A percentile compares a stretch with the other conserved stretches of the same genome.
Evolutionary conservation across 202 grass and related monocot genomes (phyloP).

Genomic region (Setaria italica): DNA sequence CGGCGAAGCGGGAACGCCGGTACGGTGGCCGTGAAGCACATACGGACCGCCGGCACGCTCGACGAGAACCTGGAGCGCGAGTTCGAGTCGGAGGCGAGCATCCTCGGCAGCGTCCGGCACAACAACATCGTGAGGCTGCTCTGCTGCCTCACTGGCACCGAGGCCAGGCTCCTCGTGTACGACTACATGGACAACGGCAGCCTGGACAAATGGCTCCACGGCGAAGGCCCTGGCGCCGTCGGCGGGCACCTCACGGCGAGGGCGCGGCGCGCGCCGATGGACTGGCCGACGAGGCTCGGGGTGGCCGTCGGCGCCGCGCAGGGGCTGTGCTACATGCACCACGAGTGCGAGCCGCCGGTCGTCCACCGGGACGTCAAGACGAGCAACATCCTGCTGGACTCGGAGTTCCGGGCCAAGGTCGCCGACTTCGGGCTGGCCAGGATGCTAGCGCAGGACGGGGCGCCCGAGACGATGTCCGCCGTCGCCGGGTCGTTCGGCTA

Average conservation of each 20-base stretch:
- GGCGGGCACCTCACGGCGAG: not conserved
- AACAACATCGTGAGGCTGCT: conserved; percentile 75
- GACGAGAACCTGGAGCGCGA: conserved; percentile 60
- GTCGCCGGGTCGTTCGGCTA: conserved; percentile 87
- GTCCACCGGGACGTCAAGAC: conserved; percentile 85
- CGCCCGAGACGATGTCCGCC: conserved; percentile 59
- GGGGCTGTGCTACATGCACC: conserved; percentile 91
- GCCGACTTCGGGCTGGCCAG: conserved; percentile 85
- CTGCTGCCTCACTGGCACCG: conserved; percentile 60
- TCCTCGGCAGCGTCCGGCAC: conserved; percentile 73
- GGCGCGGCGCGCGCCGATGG: conserved; percentile 31
- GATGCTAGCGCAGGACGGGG: conserved; percentile 58
- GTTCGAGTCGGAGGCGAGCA: conserved; percentile 73
- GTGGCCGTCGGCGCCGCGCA: conserved; percentile 72
- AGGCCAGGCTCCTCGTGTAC: conserved; percentile 79
- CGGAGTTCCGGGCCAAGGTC: conserved; percentile 66
- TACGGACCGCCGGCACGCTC: conserved; percentile 43
- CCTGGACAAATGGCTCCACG: conserved; percentile 70
- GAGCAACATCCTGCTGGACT: conserved; percentile 84
- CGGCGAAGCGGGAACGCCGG: conserved; percentile 33
- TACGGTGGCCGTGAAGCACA: conserved; percentile 77
- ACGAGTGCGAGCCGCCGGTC: conserved; percentile 70
- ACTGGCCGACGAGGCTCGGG: conserved; percentile 71
- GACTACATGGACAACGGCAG: conserved; percentile 87
- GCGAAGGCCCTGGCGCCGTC: not conserved